phyloP scores from a whole-genome alignment of 225 moss, liverwort and hornwort genomes.

The Marchantia paleacea region DNA sequence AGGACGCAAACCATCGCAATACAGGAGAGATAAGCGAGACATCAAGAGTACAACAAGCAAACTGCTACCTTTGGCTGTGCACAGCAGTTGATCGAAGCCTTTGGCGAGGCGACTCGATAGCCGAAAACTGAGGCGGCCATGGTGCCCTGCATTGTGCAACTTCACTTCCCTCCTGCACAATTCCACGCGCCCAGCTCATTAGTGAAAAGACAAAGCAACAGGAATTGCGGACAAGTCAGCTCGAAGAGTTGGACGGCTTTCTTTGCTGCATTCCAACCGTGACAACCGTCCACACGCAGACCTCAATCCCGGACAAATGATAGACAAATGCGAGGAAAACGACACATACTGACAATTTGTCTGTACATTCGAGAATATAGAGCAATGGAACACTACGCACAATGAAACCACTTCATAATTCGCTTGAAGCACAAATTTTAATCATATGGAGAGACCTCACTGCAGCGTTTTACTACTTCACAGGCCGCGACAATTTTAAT shows the following conservation, averaged over 20 bases:
- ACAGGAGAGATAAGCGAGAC: background rate
- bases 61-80: constrained; percentile 1
- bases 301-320: background rate
- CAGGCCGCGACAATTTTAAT: too few relatives aligned
- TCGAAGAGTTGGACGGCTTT: background rate
- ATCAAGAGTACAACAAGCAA: background rate
- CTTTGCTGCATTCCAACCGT: background rate
- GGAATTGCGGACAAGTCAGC: background rate
- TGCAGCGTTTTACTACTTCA: too few relatives aligned
- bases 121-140: constrained; percentile 21
- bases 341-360: background rate
- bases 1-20: background rate
- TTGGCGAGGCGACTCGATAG: constrained; percentile 10
- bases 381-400: too few relatives aligned
- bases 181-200: background rate
- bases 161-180: constrained; percentile 11
- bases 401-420: too few relatives aligned
- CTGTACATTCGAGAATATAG: too few relatives aligned
- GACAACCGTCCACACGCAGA: background rate
- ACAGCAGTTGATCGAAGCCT: background rate
- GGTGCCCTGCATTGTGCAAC: constrained; percentile 19
- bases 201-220: background rate
- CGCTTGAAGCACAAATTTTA: too few relatives aligned
- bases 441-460: too few relatives aligned
- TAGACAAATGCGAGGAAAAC: background rate